Base-by-base conservation (phyloP, 768 basidiomycete genomes). In the Kwoniella newhampshirensis region DNA sequence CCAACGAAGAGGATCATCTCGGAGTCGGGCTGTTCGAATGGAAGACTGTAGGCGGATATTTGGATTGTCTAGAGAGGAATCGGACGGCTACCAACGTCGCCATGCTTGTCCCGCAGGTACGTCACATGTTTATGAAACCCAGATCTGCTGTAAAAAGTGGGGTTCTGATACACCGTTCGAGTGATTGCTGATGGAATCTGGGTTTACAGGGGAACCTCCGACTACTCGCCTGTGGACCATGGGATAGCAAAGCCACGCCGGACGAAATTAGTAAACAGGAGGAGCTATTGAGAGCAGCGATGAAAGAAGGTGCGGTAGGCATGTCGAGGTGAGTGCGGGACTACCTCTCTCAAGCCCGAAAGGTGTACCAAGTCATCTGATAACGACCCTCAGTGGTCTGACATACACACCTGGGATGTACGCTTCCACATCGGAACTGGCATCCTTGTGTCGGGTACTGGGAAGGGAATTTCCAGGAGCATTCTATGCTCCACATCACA, bases 371-470 rank as follows among this genome's bases (percentile, higher is more conserved):
- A 23, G 11, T 17, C 4, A 23, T 55, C 57, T 53, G 47, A 51
- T n/a, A n/a, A n/a, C 43, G 15, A 39, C 30, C 17, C 21, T 25
- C 23, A 62, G 59, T 46, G 74, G 74, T 42, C 58, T 75, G 36
- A 75, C 74, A 7, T 75, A 75, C 49, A 71, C 70, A 3, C 74
- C 74, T 13, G 74, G 74, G 18, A 75, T 75, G 74, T 75, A 75
- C 62, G 74, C 74, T 9, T 67, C 68, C 11, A 68, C 62, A 11
- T 64, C 66, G 12, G 74, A 75, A 53, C 60, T 75, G 2, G 64
- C 59, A 1, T 53, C 51, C 0, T 51, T 75, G 2, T 75, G 72
- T 47, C 21, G 56, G 23, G 40, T 47, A 1, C 56, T 75, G 4
- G 59, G 63, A 9, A 30, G 57, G n/a, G 60, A 62, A 27, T 71